Conservation (phyloP, 2,329 filamentous ascomycete genomes). For the Phialophora expanda region DNA sequence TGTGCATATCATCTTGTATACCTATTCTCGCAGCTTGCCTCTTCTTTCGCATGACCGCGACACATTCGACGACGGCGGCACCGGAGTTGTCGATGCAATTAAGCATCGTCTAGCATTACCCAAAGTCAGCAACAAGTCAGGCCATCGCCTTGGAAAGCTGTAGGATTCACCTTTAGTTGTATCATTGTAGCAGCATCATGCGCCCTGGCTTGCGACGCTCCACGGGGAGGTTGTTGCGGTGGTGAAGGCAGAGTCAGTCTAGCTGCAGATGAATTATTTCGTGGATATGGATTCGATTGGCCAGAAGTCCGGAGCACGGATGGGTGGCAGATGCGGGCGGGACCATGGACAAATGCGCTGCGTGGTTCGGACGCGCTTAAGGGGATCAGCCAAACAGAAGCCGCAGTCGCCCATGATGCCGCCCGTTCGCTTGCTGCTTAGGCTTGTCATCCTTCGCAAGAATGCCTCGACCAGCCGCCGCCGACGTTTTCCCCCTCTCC, state of each 20-base stretch:
- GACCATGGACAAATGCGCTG: not conserved
- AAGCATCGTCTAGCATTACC: slow-evolving; percentile 75
- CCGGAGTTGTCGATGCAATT: slow-evolving; percentile 99
- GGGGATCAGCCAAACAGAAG: slow-evolving; percentile 15
- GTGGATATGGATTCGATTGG: slow-evolving; percentile 17
- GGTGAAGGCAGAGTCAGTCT: slow-evolving; percentile 9
- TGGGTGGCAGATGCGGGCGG: slow-evolving; percentile 14
- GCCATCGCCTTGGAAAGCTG: not conserved
- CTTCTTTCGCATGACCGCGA: slow-evolving; percentile 90
- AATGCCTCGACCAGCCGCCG: slow-evolving; percentile 15
- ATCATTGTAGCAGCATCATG: slow-evolving; percentile 71
- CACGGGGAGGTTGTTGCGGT: slow-evolving; percentile 1
- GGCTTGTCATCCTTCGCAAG: slow-evolving; percentile 9
- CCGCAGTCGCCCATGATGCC: not conserved
- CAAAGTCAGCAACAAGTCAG: slow-evolving; percentile 2
- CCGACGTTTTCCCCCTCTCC: slow-evolving; percentile 17
- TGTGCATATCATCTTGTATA: slow-evolving; percentile 54
- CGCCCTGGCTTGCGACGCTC: slow-evolving; percentile 10
- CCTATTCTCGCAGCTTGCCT: slow-evolving; percentile 79
- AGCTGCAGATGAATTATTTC: slow-evolving; percentile 18
- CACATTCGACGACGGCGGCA: slow-evolving; percentile 95
- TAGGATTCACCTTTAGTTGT: slow-evolving; percentile 72
- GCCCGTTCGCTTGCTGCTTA: slow-evolving; percentile 12
- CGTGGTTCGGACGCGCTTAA: slow-evolving; percentile 8
- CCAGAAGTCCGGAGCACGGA: not conserved